Evolutionary conservation across 2,329 filamentous ascomycete genomes (phyloP).

Genomic region (Tolypocladium tundrense): DNA sequence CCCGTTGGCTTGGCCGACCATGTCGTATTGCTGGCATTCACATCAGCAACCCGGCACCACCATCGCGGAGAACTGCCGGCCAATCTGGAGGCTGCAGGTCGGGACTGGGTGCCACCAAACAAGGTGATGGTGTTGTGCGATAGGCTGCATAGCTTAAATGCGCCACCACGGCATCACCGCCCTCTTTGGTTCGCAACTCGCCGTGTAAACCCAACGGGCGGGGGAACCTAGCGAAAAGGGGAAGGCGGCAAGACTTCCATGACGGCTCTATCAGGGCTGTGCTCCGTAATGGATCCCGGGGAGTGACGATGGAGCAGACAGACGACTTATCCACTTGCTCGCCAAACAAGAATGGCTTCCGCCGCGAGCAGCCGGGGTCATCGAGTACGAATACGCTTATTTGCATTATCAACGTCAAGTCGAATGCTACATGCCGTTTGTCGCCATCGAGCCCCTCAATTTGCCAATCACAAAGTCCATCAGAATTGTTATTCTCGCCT

Average conservation of each 20-base stretch:
- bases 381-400: too few species aligned
- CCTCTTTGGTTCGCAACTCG: background rate
- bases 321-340: background rate
- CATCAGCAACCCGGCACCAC: background rate
- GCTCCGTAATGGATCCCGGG: background rate
- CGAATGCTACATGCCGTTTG: background rate
- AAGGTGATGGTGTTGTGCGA: background rate
- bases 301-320: background rate
- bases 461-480: background rate
- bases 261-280: background rate
- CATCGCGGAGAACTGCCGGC: background rate
- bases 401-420: background rate
- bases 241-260: background rate
- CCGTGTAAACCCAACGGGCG: background rate
- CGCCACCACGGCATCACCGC: background rate
- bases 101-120: background rate
- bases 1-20: background rate
- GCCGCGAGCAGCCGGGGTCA: too few species aligned
- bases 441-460: background rate
- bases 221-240: background rate
- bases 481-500: background rate
- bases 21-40: background rate
- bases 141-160: background rate
- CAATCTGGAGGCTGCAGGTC: background rate
- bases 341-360: too few species aligned